Conservation (phyloP, 2,329 filamentous ascomycete species). For the Huntiella savannae region DNA sequence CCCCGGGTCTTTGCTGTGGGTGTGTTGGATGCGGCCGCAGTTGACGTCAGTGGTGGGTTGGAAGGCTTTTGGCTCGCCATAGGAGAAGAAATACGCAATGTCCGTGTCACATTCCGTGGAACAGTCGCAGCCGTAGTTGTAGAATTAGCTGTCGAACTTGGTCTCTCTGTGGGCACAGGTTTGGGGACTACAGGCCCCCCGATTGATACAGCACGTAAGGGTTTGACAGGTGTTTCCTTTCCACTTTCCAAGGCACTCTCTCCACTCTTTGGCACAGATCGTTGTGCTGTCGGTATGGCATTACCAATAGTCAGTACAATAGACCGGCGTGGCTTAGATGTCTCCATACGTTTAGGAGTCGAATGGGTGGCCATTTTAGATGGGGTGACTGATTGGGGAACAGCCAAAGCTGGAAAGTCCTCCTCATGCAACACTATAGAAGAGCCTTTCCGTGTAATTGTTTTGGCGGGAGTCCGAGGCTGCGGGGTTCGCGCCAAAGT, state of each 20-base stretch:
- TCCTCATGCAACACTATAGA: constrained; percentile 31
- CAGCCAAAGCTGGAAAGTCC: constrained; percentile 31
- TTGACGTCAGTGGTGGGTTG: background rate
- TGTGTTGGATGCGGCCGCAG: background rate
- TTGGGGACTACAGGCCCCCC: background rate
- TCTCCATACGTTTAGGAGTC: constrained; percentile 2
- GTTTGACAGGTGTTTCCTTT: background rate
- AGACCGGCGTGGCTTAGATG: constrained; percentile 4
- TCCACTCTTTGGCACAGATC: background rate
- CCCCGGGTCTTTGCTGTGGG: background rate
- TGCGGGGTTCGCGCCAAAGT: constrained; percentile 6
- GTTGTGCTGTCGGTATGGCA: background rate
- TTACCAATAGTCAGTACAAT: constrained; percentile 2
- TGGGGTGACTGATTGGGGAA: constrained; percentile 1
- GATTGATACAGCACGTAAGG: background rate
- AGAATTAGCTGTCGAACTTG: too few relatives aligned
- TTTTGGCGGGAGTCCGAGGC: constrained; percentile 13
- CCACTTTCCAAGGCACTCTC: background rate
- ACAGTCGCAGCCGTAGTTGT: constrained; percentile 2
- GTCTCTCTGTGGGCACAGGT: too few relatives aligned
- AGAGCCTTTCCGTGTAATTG: background rate
- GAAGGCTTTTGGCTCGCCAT: too few relatives aligned
- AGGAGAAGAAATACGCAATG: too few relatives aligned
- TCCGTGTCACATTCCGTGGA: too few relatives aligned
- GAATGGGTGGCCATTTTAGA: background rate